A percentile compares a stretch with the other conserved stretches of the same genome.
phyloP scores from a whole-genome alignment of 306 rosid genomes.

The Betula pendula region DNA sequence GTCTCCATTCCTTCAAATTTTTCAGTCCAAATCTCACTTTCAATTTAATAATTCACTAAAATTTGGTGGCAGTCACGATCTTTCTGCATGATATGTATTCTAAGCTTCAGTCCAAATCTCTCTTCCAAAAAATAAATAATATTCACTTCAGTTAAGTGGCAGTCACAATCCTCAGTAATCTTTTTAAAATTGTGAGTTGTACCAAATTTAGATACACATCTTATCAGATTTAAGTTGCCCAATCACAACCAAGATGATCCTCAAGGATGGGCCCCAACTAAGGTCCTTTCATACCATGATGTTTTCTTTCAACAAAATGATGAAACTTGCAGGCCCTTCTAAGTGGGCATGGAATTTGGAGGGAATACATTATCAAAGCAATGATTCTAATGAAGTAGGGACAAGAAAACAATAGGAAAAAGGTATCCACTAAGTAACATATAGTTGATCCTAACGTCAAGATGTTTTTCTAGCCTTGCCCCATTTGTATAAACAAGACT shows the following conservation, averaged over 20 bases:
- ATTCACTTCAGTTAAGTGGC: background rate
- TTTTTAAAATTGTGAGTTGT: background rate
- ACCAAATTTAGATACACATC: background rate
- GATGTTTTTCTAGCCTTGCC: background rate
- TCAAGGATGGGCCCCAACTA: background rate
- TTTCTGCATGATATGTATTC: background rate
- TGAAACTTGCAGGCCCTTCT: background rate
- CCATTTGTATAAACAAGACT: background rate
- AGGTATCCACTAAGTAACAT: background rate
- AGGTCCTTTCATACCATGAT: background rate
- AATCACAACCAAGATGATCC: slow-evolving; percentile 1
- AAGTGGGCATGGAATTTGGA: background rate
- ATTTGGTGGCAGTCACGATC: background rate
- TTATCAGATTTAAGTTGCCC: background rate
- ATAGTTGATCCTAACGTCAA: background rate
- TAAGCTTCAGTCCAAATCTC: background rate
- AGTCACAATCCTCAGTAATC: background rate
- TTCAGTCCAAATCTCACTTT: background rate
- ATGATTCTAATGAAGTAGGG: background rate
- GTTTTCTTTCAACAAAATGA: background rate
- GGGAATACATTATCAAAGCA: background rate
- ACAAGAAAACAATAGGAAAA: slow-evolving; percentile 1
- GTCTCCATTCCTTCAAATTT: background rate
- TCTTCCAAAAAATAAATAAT: background rate
- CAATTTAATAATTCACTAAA: too few species aligned